Evolutionary conservation across 75 land plant genomes (phyloP), one percentile per base, ranked within the genome.

Genomic region (Adiantum capillusveneris): DNA sequence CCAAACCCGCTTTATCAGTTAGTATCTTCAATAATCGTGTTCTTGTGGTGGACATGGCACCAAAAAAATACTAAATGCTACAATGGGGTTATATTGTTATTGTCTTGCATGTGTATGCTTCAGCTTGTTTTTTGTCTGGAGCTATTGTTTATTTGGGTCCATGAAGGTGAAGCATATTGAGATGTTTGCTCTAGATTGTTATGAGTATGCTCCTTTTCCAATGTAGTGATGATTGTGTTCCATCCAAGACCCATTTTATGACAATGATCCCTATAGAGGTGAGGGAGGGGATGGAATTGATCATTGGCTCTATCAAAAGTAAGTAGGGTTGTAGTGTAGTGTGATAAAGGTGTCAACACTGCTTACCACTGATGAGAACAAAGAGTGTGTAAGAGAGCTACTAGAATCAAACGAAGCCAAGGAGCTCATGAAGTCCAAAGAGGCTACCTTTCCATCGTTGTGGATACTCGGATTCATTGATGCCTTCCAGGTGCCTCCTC

Each of bases 201-300:
- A 18, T 24, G 1, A 14, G 25, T 13, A 53, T 46, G 5, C 17
- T 46, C 6, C 9, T 34, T 5, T 34, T 3, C 37, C 9, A 34
- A 34, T 9, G 3, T 34, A 5, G 37, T 9, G 9, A 34, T 3
- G 3, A n/a, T 34, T 34, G 9, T 34, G 37, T 34, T 9, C 37
- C 37, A 5, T 34, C 37, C 37, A 84, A 84, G 88, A 85, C 65
- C 88, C 84, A 31, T 80, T 65, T 34, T 85, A 85, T 72, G 88
- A 85, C 44, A 65, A 77, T 30, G 88, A 85, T 28, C 28, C 28
- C 1, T 85, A 85, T 63, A 69, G 88, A 51, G 59, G 60, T 55
- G 79, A 71, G 66, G 88, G 88, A 50, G 88, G 88, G 54, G 84
- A 85, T 67, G 88, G 88, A 30, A 78, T 79, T 30, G 75, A 68